These are phyloP conservation scores for Bauhinia variegata DNA, from an alignment of 306 rosid species.

Conservation along the genomic window DNA sequence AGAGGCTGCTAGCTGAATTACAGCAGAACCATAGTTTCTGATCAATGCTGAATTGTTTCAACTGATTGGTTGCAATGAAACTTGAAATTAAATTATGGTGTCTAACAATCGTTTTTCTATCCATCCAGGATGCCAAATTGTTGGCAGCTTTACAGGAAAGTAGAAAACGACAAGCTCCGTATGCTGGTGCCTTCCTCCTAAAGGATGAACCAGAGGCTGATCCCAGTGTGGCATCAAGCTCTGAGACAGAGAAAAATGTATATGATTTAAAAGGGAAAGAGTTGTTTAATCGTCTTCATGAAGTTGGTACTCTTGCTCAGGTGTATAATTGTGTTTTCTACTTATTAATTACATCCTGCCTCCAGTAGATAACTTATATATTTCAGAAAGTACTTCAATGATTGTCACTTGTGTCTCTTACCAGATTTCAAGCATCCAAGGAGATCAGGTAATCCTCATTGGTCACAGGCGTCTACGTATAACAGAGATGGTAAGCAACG, in stretches of 20 bases:
- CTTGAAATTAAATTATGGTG: slow-evolving; percentile 6
- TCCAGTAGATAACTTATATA: slow-evolving; percentile 17
- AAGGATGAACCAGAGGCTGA: slow-evolving; percentile 90
- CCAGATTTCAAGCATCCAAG: slow-evolving; percentile 97
- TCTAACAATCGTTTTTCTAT: slow-evolving; percentile 34
- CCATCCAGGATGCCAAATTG: slow-evolving; percentile 81
- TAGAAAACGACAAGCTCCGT: slow-evolving; percentile 91
- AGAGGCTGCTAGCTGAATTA: slow-evolving; percentile 25
- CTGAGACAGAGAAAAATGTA: slow-evolving; percentile 73
- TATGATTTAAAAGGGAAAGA: slow-evolving; percentile 84
- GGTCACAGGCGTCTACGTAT: slow-evolving; percentile 95
- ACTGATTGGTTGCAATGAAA: slow-evolving; percentile 20
- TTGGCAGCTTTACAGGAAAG: slow-evolving; percentile 94
- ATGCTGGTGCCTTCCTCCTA: slow-evolving; percentile 95
- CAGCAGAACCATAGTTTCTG: slow-evolving; percentile 16
- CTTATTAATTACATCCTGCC: slow-evolving; percentile 27
- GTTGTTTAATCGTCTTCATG: slow-evolving; percentile 84
- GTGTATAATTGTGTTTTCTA: slow-evolving; percentile 43
- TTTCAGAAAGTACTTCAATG: not conserved
- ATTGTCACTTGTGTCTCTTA: slow-evolving; percentile 7
- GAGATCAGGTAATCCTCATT: slow-evolving; percentile 89
- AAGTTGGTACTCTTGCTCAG: slow-evolving; percentile 99
- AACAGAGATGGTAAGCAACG: slow-evolving; percentile 82
- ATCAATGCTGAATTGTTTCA: slow-evolving; percentile 10
- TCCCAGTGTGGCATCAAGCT: slow-evolving; percentile 68